Evolutionary conservation across 352 stramenopile species (phyloP).

Genomic region (Salisapilia sapeloensis): DNA sequence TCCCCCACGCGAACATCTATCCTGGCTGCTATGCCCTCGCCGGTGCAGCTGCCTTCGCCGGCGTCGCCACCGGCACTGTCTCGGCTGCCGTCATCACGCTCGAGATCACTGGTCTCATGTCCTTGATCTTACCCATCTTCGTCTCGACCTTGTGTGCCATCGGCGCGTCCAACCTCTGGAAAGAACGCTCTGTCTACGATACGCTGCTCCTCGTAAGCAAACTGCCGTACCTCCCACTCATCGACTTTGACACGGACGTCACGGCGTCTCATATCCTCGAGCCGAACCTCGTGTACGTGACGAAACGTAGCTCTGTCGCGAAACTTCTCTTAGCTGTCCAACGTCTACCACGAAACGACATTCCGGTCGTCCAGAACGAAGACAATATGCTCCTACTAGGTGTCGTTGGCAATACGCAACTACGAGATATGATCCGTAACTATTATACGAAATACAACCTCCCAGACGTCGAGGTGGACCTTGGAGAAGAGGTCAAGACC

Average conservation of each 20-base stretch:
- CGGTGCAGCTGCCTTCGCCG: conserved; percentile 53
- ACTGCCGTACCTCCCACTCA: conserved; percentile 69
- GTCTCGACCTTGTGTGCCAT: conserved; percentile 50
- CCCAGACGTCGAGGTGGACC: conserved; percentile 37
- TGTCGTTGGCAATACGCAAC: conserved; percentile 31
- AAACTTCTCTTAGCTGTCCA: conserved; percentile 59
- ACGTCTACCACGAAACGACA: conserved; percentile 43
- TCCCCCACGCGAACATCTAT: conserved; percentile 15
- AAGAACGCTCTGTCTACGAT: conserved; percentile 71
- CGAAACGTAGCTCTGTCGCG: conserved; percentile 48
- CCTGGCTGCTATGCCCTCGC: conserved; percentile 66
- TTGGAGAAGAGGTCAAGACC: conserved; percentile 38
- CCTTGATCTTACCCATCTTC: conserved; percentile 70
- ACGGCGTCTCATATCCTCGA: conserved; percentile 56
- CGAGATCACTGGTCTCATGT: conserved; percentile 73
- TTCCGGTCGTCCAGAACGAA: conserved; percentile 58
- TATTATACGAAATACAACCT: conserved; percentile 37
- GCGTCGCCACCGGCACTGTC: conserved; percentile 51
- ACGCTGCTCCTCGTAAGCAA: conserved; percentile 55
- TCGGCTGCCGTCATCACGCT: conserved; percentile 77
- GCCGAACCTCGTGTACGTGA: conserved; percentile 46
- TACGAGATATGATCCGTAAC: conserved; percentile 41
- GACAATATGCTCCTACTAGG: conserved; percentile 47
- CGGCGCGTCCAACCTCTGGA: conserved; percentile 35
- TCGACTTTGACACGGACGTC: conserved; percentile 46